Percentiles rank a stretch among this genome's conserved stretches.
Evolutionary conservation across 768 basidiomycete species (phyloP).

Genomic region (Hydnum rufescens): DNA sequence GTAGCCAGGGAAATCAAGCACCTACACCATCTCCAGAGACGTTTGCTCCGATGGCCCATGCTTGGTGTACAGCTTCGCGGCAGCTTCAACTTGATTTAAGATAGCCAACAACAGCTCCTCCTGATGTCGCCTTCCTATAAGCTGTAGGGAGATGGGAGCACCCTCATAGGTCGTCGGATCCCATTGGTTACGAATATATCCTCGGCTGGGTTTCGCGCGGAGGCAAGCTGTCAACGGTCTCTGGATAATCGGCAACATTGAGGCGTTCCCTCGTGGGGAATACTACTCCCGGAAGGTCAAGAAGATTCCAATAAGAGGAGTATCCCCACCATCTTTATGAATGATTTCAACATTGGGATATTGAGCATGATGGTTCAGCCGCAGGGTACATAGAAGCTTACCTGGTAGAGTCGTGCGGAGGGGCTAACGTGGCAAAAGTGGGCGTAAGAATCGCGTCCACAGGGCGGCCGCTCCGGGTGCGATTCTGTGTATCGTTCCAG

Average conservation of each 20-base stretch:
- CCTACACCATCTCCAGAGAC: too few species aligned
- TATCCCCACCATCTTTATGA: slow-evolving; percentile 27
- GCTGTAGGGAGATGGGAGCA: slow-evolving; percentile 28
- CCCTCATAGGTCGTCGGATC: slow-evolving; percentile 24
- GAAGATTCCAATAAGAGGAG: slow-evolving; percentile 33
- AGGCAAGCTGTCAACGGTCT: not conserved
- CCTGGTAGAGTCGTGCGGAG: slow-evolving; percentile 26
- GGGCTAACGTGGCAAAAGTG: slow-evolving; percentile 27
- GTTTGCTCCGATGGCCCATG: too few species aligned
- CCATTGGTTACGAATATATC: slow-evolving; percentile 23
- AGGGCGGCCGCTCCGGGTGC: slow-evolving; percentile 24
- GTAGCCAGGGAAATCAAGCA: too few species aligned
- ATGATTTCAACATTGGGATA: not conserved
- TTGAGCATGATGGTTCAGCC: not conserved
- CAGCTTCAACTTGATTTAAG: slow-evolving; percentile 24
- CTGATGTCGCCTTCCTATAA: slow-evolving; percentile 30
- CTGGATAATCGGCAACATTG: slow-evolving; percentile 13
- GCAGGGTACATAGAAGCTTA: not conserved
- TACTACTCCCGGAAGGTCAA: slow-evolving; percentile 29
- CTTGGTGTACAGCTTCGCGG: too few species aligned
- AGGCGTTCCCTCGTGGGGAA: slow-evolving; percentile 27
- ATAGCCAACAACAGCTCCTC: slow-evolving; percentile 31
- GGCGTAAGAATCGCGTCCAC: slow-evolving; percentile 32
- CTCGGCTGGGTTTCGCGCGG: slow-evolving; percentile 19
- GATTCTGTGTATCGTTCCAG: slow-evolving; percentile 25